Base-by-base conservation (phyloP, 257 asterid species). In the Fraxinus americana region DNA sequence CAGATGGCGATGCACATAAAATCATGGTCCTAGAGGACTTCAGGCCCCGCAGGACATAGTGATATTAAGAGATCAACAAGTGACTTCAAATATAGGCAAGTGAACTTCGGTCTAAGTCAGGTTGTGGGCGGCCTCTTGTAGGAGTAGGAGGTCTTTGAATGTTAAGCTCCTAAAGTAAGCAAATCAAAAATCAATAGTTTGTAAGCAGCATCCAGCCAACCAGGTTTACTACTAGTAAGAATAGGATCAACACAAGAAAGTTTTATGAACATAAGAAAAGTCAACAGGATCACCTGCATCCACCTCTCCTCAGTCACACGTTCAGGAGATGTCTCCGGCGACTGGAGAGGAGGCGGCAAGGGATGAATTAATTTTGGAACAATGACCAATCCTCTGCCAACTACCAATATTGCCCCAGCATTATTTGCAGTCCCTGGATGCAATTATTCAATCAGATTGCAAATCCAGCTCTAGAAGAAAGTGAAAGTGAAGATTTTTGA, bases 81-180 rank as follows among this genome's bases (percentile, higher is more conserved):
- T 23, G 5, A 50, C 21, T 5, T 89, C 88, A 95, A 79, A 95
- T 95, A 79, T 95, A 93, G 76, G 98, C 97, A 35, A 95, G 97
- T 66, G 99, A 95, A 80, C 83, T 87, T 45, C 99, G 91, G 79
- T 95, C 98, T 32, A 76, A 94, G 48, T 95, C 96, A 13, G 98
- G 97, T 78, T 95, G 99, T n/a, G 99, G 99, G 38, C 94, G 97
- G 21, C 99, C 99, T 81, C 99, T 87, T 0, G 98, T 95, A 30
- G 99, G 97, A 70, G 99, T 95, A 4, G 99, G 99, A 25, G 99
- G 99, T 83, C 99, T 86, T 88, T 95, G 99, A 84, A 91, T 95
- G 83, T 95, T 95, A 27, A 95, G 99, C 87, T 95, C 98, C 99
- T 95, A 77, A 39, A 79, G 52, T 80, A 77, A 85, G 25, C 83